Evolutionary conservation across 306 rosid species (phyloP).

Genomic region (Sicyos edulis): DNA sequence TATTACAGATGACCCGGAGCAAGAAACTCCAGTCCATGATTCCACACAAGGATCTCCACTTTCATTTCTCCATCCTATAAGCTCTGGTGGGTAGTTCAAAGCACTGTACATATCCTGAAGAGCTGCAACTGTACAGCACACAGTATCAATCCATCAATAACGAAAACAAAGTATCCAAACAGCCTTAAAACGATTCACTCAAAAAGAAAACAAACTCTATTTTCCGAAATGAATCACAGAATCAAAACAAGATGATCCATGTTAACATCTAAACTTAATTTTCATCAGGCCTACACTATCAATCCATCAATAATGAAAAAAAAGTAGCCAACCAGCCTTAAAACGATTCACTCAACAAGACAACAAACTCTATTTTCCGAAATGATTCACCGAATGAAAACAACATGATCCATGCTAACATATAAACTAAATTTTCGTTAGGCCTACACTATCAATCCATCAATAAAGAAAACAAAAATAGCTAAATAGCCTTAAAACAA

Average conservation of each 20-base stretch:
- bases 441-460: too few species aligned
- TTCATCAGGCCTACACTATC: too few species aligned
- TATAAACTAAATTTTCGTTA: too few species aligned
- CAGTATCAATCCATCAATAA: background rate
- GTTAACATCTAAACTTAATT: too few species aligned
- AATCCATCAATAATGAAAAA: background rate
- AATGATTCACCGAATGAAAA: background rate
- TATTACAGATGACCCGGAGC: constrained; percentile 68
- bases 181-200: background rate
- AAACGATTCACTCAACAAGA: background rate
- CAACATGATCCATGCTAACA: too few species aligned
- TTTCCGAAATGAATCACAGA: background rate
- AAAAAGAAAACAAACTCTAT: background rate
- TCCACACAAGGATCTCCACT: constrained; percentile 79
- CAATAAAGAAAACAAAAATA: background rate
- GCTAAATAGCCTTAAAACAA: background rate
- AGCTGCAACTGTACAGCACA: constrained; percentile 44
- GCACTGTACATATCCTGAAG: constrained; percentile 57
- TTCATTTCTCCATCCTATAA: constrained; percentile 56
- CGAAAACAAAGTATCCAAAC: background rate
- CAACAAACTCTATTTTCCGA: background rate
- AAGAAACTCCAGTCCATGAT: constrained; percentile 79
- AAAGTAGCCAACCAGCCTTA: background rate
- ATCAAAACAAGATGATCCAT: background rate
- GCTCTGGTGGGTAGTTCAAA: constrained; percentile 48